Evolutionary conservation across 2,329 filamentous ascomycete species (phyloP).

Genomic region (Lasiodiplodia gonubiensis): DNA sequence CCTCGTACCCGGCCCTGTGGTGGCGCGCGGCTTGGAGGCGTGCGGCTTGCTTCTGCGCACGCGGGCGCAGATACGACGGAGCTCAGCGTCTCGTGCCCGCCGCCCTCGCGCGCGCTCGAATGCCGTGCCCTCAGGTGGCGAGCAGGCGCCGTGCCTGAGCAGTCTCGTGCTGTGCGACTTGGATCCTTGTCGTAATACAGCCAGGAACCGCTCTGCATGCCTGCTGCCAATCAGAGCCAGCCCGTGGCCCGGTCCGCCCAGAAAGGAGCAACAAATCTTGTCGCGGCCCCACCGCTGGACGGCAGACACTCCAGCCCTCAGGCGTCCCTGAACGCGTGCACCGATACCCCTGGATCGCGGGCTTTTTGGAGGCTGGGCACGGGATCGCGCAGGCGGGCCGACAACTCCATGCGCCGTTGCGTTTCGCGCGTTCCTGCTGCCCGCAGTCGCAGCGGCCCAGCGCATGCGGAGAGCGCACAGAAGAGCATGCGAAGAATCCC

Average conservation of each 20-base stretch:
- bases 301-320: slow-evolving; percentile 16
- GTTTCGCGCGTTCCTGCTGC: slow-evolving; percentile 7
- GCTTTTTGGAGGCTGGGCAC: slow-evolving; percentile 15
- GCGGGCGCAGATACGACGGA: background rate
- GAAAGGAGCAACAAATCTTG: slow-evolving; percentile 22
- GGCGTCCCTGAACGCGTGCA: slow-evolving; percentile 16
- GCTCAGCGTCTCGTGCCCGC: slow-evolving; percentile 7
- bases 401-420: slow-evolving; percentile 7
- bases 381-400: slow-evolving; percentile 17
- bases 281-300: slow-evolving; percentile 11
- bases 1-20: slow-evolving; percentile 8
- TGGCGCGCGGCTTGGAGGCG: background rate
- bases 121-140: slow-evolving; percentile 14
- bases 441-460: background rate
- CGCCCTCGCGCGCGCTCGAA: background rate
- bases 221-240: slow-evolving; percentile 18
- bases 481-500: background rate
- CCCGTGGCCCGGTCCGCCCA: slow-evolving; percentile 14
- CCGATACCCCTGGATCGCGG: slow-evolving; percentile 20
- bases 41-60: slow-evolving; percentile 1
- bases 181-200: slow-evolving; percentile 12
- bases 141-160: slow-evolving; percentile 24
- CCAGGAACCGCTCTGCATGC: slow-evolving; percentile 18
- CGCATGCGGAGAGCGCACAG: slow-evolving; percentile 1
- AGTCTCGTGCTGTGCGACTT: slow-evolving; percentile 24